Conservation (phyloP, 2,329 filamentous ascomycete species). For the Exserohilum turcica region DNA sequence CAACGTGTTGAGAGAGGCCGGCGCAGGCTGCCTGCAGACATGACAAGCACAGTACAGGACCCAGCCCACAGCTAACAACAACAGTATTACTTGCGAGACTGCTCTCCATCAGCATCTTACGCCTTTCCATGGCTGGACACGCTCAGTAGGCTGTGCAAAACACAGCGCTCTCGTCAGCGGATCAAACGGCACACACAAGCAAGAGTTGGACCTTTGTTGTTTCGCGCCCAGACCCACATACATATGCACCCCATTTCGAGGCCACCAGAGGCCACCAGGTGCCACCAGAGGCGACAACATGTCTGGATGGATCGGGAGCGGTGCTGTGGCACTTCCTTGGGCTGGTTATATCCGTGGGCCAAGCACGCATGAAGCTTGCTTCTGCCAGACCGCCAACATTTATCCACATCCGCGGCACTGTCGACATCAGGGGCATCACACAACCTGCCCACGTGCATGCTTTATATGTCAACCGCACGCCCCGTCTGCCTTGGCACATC, state of each 20-base stretch:
- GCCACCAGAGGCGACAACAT: constrained; percentile 61
- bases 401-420: too few species aligned
- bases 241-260: constrained; percentile 72
- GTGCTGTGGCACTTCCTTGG: constrained; percentile 67
- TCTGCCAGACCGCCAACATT: too few species aligned
- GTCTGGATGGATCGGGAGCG: too few species aligned
- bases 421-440: not conserved
- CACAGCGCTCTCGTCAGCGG: constrained; percentile 65
- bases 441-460: not conserved
- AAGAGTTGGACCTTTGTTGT: constrained; percentile 66
- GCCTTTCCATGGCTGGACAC: too few species aligned
- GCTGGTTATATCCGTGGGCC: constrained; percentile 51
- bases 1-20: too few species aligned
- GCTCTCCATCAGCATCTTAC: constrained; percentile 66
- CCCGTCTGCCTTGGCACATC: not conserved
- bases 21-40: constrained; percentile 64
- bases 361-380: too few species aligned
- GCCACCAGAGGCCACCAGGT: too few species aligned
- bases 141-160: constrained; percentile 65
- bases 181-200: constrained; percentile 58
- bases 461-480: not conserved
- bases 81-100: constrained; percentile 54
- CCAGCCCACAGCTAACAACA: constrained; percentile 4
- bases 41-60: not conserved
- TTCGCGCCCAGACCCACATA: constrained; percentile 73